These are phyloP conservation scores for Colletotrichum sansevieriae DNA, from an alignment of 2,329 filamentous ascomycete species.

Conservation along the genomic window DNA sequence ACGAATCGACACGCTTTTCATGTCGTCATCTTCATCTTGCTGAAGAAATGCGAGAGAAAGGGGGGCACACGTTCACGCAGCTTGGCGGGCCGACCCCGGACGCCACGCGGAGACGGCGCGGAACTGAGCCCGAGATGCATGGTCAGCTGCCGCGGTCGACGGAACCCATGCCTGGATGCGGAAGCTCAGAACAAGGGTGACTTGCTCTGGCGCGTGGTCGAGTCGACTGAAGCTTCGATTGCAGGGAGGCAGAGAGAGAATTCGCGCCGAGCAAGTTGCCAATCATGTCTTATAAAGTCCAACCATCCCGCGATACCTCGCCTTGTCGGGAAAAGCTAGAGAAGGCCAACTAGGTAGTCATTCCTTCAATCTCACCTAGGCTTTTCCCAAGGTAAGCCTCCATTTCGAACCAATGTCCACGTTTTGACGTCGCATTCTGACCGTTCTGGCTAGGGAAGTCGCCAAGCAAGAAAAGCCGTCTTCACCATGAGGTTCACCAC, in stretches of 20 bases:
- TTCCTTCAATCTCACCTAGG: constrained; percentile 1
- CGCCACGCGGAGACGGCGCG: constrained; percentile 3
- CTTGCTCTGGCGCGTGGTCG: not conserved
- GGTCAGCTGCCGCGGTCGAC: not conserved
- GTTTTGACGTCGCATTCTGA: constrained; percentile 17
- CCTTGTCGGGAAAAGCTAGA: not conserved
- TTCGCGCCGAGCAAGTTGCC: not conserved
- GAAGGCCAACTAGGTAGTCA: constrained; percentile 6
- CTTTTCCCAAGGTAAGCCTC: too few relatives aligned
- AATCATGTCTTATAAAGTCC: constrained; percentile 21
- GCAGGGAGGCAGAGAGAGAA: not conserved
- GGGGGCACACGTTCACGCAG: not conserved
- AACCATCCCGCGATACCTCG: constrained; percentile 2
- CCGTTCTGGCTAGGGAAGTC: not conserved
- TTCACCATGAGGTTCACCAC: constrained; percentile 33
- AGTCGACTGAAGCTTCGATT: constrained; percentile 7
- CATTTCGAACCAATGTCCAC: not conserved
- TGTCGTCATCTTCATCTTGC: not conserved
- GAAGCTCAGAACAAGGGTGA: not conserved
- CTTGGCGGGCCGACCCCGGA: constrained; percentile 17
- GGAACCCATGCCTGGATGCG: not conserved
- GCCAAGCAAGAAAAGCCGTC: constrained; percentile 2
- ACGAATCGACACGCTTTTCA: not conserved
- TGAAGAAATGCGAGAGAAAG: not conserved
- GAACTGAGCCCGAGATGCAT: constrained; percentile 4